Percentiles rank a stretch among this genome's conserved stretches.
These are phyloP conservation scores for Apiosordaria backusii DNA, from an alignment of 495 filamentous ascomycete genomes.

Conservation along the genomic window DNA sequence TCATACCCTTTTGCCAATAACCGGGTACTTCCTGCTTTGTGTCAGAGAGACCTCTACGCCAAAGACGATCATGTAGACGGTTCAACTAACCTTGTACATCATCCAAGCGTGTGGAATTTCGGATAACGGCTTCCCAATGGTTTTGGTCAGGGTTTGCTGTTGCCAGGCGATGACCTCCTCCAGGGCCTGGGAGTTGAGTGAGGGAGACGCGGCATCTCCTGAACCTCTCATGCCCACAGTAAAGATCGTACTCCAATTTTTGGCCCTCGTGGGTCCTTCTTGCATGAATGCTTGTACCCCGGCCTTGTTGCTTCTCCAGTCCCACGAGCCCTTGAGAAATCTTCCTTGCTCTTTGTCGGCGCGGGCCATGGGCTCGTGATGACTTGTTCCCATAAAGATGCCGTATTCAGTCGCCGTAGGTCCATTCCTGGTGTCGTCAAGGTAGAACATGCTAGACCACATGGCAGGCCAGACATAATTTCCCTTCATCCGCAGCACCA, in stretches of 20 bases:
- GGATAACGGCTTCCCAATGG: constrained; percentile 45
- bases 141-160: constrained; percentile 44
- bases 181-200: constrained; percentile 45
- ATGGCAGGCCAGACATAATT: constrained; percentile 68
- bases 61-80: background rate
- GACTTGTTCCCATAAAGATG: constrained; percentile 60
- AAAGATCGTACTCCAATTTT: constrained; percentile 53
- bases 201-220: constrained; percentile 53
- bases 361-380: constrained; percentile 63
- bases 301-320: constrained; percentile 56
- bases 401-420: constrained; percentile 60
- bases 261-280: constrained; percentile 53
- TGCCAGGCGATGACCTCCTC: constrained; percentile 54
- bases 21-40: constrained; percentile 48
- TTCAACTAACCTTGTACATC: constrained; percentile 45
- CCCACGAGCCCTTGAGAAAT: constrained; percentile 51
- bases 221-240: constrained; percentile 65
- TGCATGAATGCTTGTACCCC: constrained; percentile 51
- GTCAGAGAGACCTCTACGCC: background rate
- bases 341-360: constrained; percentile 58
- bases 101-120: constrained; percentile 61
- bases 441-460: constrained; percentile 62
- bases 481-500: constrained; percentile 57
- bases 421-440: constrained; percentile 58
- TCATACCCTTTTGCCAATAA: constrained; percentile 60